Conservation (phyloP, 176 grass and related monocot species). For the Chloris gayana region DNA sequence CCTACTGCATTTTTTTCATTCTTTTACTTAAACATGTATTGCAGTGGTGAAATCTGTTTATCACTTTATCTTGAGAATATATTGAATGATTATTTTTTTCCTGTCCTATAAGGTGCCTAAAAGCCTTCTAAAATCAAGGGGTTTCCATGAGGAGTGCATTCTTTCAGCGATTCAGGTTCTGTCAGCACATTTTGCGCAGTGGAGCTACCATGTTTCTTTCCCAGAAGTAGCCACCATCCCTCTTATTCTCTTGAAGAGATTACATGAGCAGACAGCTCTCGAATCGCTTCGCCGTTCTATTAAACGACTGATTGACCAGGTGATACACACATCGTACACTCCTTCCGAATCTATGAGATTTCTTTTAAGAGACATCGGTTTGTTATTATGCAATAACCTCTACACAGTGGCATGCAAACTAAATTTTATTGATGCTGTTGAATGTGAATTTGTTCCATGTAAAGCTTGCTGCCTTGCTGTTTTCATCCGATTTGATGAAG, state of each 20-base stretch:
- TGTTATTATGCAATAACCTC: background rate
- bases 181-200: conserved; percentile 76
- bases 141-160: conserved; percentile 75
- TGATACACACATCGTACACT: conserved; percentile 32
- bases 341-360: conserved; percentile 15
- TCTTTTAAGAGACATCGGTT: background rate
- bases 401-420: background rate
- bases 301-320: conserved; percentile 87
- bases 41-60: conserved; percentile 4
- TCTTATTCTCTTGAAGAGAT: conserved; percentile 80
- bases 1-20: conserved; percentile 15
- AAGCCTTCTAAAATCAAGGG: conserved; percentile 60
- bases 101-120: conserved; percentile 64
- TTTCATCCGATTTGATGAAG: background rate
- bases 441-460: background rate
- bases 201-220: conserved; percentile 95
- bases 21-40: conserved; percentile 5
- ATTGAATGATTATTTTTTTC: conserved; percentile 21
- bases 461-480: background rate
- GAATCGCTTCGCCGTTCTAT: conserved; percentile 65
- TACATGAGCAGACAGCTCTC: conserved; percentile 54
- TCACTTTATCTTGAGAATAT: conserved; percentile 23
- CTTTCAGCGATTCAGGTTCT: conserved; percentile 70
- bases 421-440: background rate
- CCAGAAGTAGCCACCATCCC: conserved; percentile 87